Conservation (phyloP, 2,329 filamentous ascomycete genomes). For the Ceratocystis harringtonii region DNA sequence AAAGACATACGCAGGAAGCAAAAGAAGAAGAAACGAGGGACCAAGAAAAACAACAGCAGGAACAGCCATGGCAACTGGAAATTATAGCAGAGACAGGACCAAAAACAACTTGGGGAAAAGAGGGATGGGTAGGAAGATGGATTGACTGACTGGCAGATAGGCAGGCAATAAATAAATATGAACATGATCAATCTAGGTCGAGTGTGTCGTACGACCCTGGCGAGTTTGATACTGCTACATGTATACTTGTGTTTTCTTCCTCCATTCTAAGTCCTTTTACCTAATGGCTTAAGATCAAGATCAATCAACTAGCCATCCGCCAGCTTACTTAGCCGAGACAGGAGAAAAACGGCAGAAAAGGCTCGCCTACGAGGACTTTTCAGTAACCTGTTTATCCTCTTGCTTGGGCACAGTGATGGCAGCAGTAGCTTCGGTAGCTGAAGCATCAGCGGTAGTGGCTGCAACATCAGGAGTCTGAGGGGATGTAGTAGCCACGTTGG, state of each 20-base stretch:
- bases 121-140: too few species aligned
- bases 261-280: neutral
- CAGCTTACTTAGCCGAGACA: neutral
- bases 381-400: slow-evolving; percentile 17
- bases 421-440: slow-evolving; percentile 6
- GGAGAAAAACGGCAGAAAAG: slow-evolving; percentile 15
- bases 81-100: neutral
- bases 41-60: neutral
- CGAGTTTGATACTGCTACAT: neutral
- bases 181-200: too few species aligned
- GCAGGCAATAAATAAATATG: too few species aligned
- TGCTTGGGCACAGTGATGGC: slow-evolving; percentile 9
- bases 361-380: slow-evolving; percentile 17
- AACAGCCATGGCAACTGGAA: neutral
- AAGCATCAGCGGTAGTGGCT: neutral
- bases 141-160: too few species aligned
- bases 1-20: neutral
- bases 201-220: too few species aligned
- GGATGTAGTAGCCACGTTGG: neutral
- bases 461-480: neutral
- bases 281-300: neutral
- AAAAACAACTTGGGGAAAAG: neutral
- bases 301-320: too few species aligned
- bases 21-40: neutral
- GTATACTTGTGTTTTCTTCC: neutral